A percentile compares a stretch with the other conserved stretches of the same genome.
Conservation (phyloP, 371 early-diverging fungal species). For the Blakeslea trispora region DNA sequence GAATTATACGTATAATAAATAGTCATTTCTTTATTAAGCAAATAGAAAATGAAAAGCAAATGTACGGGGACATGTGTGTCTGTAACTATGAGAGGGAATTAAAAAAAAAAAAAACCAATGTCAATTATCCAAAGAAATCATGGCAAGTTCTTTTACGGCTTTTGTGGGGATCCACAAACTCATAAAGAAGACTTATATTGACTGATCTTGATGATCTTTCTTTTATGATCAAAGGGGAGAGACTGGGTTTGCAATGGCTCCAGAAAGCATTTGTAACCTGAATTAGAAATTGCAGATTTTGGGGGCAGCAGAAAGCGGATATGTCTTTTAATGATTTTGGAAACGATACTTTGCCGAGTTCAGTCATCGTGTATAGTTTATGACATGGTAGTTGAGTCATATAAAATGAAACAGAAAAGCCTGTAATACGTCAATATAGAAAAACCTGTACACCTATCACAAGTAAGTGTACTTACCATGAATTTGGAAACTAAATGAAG, state of each 20-base stretch:
- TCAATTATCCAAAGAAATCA: constrained; percentile 2
- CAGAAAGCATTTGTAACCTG: constrained; percentile 11
- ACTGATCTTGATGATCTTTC: constrained; percentile 8
- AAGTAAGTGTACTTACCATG: constrained; percentile 9
- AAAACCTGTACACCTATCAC: constrained; percentile 5
- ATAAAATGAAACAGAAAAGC: constrained; percentile 12
- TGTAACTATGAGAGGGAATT: too few species aligned
- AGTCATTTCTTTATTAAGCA: background rate
- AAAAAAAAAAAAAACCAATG: background rate
- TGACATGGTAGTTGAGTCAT: constrained; percentile 5
- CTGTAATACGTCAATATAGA: constrained; percentile 8
- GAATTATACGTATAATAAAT: constrained; percentile 2
- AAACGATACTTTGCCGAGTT: constrained; percentile 8
- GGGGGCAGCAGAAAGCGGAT: constrained; percentile 5
- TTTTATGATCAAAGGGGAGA: constrained; percentile 8
- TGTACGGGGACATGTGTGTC: background rate
- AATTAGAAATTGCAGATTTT: background rate
- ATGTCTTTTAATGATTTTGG: constrained; percentile 10
- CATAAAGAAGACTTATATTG: constrained; percentile 14
- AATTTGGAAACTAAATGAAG: constrained; percentile 10
- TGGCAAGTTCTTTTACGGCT: constrained; percentile 6
- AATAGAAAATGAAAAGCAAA: constrained; percentile 6
- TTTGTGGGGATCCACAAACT: constrained; percentile 17
- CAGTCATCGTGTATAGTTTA: constrained; percentile 11
- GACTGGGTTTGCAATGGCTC: constrained; percentile 9